Base-by-base conservation (phyloP, 2,329 filamentous ascomycete genomes). In the Beauveria sp. region DNA sequence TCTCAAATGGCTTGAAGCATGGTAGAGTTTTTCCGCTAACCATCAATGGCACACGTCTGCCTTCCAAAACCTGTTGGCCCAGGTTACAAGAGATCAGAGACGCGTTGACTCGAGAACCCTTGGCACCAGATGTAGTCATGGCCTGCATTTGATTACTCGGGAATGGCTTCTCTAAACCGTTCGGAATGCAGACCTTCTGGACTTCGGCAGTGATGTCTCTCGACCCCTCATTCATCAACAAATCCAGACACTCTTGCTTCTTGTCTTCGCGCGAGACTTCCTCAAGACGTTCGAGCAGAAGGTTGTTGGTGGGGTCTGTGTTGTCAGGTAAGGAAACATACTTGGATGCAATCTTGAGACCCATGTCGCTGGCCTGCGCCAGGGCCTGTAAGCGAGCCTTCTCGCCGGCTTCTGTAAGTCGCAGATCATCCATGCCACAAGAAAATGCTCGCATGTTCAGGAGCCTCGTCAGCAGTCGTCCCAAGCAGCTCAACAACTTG, bases 111-210 rank as follows among this genome's bases (percentile, higher is more conserved):
- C 85, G 80, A 60, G 86, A 89, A 72, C 95, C 95, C 78, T 99
- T 99, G 57, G 95, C 95, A 74, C 95, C 95, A 62, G 95, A 97
- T 16, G 88, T 89, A 24, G 95, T 99, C 95, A 99, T 99, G 66
- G 90, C 87, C 80, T 99, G 95, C 93, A 99, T 99, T 76, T 98
- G 93, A 71, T 99, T 99, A 71, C 88, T 89, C 1, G 95, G 95
- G 75, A 99, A 99, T 8, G 89, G 85, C 76, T 98, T 99, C 69
- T 90, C 87, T 31, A 99, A 83, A 48, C 90, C 91, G 22, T 79
- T 76, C 0, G 95, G 95, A 66, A 99, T 82, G 74, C 92, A 96
- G 2, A 84, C 83, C 52, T 81, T 81, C 10, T 93, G 96, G 50
- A 98, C 88, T 1, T 80, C 83, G 18, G 89, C 87, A 4, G 93